Conservation (phyloP, 1,284 basidiomycete species). For the Trametes versicolor region DNA sequence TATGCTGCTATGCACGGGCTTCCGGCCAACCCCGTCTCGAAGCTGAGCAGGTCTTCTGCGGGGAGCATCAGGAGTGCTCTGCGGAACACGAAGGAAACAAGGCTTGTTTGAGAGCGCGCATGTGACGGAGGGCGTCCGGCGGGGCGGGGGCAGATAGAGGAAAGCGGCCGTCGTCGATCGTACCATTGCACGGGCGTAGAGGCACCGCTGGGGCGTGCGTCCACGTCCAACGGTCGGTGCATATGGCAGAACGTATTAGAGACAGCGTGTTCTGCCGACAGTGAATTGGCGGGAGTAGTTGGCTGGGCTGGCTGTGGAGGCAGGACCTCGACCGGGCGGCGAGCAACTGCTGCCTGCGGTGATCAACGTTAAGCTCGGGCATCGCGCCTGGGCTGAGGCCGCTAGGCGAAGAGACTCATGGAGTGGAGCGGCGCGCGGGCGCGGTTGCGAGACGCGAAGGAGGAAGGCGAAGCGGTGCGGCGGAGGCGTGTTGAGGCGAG, state of each 20-base stretch:
- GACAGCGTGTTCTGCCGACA: conserved; percentile 32
- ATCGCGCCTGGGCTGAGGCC: conserved; percentile 1
- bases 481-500: conserved; percentile 22
- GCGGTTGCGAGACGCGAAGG: neutral
- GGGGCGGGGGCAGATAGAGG: conserved; percentile 25
- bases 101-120: conserved; percentile 33
- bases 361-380: conserved; percentile 33
- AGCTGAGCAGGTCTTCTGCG: conserved; percentile 35
- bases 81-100: conserved; percentile 33
- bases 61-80: conserved; percentile 38
- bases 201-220: conserved; percentile 25
- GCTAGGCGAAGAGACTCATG: neutral
- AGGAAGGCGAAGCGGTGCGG: conserved; percentile 15
- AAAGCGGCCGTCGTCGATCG: conserved; percentile 38
- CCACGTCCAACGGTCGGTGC: conserved; percentile 9
- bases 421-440: conserved; percentile 1
- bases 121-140: conserved; percentile 33
- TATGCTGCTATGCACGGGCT: conserved; percentile 33
- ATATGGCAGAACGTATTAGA: conserved; percentile 33
- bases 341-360: conserved; percentile 26
- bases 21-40: conserved; percentile 38
- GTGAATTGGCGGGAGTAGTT: conserved; percentile 33
- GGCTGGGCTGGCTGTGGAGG: conserved; percentile 18
- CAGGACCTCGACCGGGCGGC: conserved; percentile 31
- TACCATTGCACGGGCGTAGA: conserved; percentile 22